Percentiles rank a stretch among this genome's conserved stretches.
Evolutionary conservation across 1,139 yeast species (phyloP).

Genomic region (Blastobotrys indianensis): DNA sequence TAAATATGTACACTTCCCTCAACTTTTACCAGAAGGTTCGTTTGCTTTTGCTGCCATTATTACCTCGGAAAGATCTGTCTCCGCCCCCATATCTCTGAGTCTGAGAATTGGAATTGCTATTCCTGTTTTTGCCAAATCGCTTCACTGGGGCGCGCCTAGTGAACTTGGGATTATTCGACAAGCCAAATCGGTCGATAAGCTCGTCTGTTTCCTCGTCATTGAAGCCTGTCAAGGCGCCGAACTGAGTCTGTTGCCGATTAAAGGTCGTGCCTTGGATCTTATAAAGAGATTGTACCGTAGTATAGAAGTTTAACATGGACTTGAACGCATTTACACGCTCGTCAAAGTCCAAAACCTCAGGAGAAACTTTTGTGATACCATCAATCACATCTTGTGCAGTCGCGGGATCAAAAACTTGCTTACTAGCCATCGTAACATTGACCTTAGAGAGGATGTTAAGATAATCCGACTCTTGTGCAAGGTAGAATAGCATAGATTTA

Average conservation of each 20-base stretch:
- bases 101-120: too few species aligned
- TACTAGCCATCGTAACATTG: conserved; percentile 21
- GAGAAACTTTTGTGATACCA: conserved; percentile 2
- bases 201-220: conserved; percentile 5
- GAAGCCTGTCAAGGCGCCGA: conserved; percentile 11
- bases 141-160: too few species aligned
- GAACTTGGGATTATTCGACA: too few species aligned
- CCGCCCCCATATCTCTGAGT: not conserved
- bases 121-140: too few species aligned
- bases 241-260: conserved; percentile 10
- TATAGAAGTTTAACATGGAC: conserved; percentile 10
- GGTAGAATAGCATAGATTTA: conserved; percentile 31
- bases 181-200: not conserved
- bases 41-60: conserved; percentile 5
- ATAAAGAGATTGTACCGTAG: conserved; percentile 6
- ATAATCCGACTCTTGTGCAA: conserved; percentile 24
- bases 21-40: conserved; percentile 5
- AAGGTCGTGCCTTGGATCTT: conserved; percentile 1
- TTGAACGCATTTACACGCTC: conserved; percentile 5
- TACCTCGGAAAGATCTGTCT: not conserved
- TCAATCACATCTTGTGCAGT: conserved; percentile 4
- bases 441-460: conserved; percentile 19
- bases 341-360: conserved; percentile 2
- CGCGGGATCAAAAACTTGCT: conserved; percentile 13
- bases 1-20: not conserved